These are phyloP conservation scores for Vigna hirtella DNA, from an alignment of 306 rosid genomes.

Conservation along the genomic window DNA sequence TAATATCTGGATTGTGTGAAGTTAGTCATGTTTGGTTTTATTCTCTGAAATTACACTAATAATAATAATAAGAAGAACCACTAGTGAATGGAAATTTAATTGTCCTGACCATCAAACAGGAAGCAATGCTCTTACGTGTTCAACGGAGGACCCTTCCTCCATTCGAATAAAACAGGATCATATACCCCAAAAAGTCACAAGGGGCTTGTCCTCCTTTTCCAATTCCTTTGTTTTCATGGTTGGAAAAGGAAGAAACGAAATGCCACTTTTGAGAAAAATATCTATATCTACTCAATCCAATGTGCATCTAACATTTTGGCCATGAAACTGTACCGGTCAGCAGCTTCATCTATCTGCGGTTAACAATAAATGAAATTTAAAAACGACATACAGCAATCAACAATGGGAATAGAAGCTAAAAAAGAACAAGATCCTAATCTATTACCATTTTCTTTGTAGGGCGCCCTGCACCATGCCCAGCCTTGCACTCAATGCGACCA, in stretches of 20 bases:
- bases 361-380: conserved; percentile 6
- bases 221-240: neutral
- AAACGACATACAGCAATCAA: neutral
- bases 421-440: neutral
- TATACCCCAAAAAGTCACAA: neutral
- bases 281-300: conserved; percentile 46
- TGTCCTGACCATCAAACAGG: neutral
- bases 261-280: neutral
- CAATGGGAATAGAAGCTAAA: neutral
- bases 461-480: conserved; percentile 83
- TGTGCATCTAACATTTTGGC: conserved; percentile 52
- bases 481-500: conserved; percentile 94
- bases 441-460: conserved; percentile 89
- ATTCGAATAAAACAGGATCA: neutral
- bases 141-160: neutral
- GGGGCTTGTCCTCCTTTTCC: too few relatives aligned
- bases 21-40: too few relatives aligned
- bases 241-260: neutral
- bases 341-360: conserved; percentile 58
- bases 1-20: too few relatives aligned
- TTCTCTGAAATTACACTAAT: too few relatives aligned
- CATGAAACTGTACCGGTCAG: conserved; percentile 59
- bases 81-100: neutral
- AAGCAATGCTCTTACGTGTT: neutral
- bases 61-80: neutral